A percentile compares a stretch with the other conserved stretches of the same genome.
Evolutionary conservation across 2,329 filamentous ascomycete genomes (phyloP).

Genomic region (Venturia carpophila): DNA sequence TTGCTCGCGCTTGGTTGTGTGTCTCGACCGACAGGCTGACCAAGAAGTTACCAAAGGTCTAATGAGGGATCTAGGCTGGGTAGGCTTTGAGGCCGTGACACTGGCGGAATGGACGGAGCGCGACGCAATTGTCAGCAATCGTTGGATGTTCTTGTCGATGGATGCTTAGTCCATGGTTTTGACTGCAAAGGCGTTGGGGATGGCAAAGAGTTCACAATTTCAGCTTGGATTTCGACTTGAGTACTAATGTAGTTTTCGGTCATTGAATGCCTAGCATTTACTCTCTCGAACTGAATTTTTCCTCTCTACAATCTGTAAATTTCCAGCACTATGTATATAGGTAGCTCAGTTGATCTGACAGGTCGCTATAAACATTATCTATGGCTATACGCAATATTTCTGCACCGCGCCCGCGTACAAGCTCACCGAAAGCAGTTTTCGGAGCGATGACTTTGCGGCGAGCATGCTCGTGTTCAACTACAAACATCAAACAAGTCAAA

Average conservation of each 20-base stretch:
- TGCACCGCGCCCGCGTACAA: too few species aligned
- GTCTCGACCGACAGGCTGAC: constrained; percentile 65
- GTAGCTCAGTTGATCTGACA: too few species aligned
- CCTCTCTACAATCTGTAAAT: neutral
- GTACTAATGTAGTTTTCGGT: neutral
- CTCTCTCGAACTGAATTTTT: too few species aligned
- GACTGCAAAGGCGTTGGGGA: neutral
- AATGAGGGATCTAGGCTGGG: constrained; percentile 82
- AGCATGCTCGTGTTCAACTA: too few species aligned
- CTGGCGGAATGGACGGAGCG: constrained; percentile 64
- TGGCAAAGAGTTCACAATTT: neutral
- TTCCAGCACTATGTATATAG: too few species aligned
- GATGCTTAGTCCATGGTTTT: constrained; percentile 50
- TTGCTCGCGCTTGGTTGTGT: constrained; percentile 71
- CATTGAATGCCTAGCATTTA: neutral
- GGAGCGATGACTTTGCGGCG: too few species aligned
- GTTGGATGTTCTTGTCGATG: constrained; percentile 84
- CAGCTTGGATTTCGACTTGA: neutral
- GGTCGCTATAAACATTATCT: too few species aligned
- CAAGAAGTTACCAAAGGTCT: constrained; percentile 56
- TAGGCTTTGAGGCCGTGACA: constrained; percentile 77
- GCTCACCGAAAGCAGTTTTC: too few species aligned
- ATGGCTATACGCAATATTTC: too few species aligned
- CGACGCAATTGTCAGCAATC: constrained; percentile 59
- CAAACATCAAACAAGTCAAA: neutral